Evolutionary conservation across 2,329 filamentous ascomycete species (phyloP), one percentile per base, ranked within the genome.

Genomic region (Coleophoma eucalyptorum): DNA sequence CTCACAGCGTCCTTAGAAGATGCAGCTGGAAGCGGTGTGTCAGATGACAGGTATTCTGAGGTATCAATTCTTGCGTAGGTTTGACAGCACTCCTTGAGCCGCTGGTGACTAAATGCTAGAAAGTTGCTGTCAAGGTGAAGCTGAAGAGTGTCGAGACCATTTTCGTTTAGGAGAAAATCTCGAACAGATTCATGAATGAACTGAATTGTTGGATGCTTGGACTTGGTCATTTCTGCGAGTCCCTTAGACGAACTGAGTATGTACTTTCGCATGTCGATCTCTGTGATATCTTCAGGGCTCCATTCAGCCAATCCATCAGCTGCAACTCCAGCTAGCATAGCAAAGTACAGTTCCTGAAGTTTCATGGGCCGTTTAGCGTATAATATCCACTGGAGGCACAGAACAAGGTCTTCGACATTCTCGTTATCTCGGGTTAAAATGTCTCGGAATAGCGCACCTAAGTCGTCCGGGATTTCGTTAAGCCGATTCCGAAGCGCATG

Each of bases 361-460:
- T 58, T 58, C n/a, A 58, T 42, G 43, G 57, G 55, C 43, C 54
- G 51, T 46, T 19, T 49, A 13, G 80, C 68, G 20, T 72, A 83
- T 0, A 84, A 64, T 0, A 85, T 66, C 75, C 75, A 84, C 18
- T 76, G 70, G 0, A 84, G 52, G 31, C 73, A 80, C 0, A 78
- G 54, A 0, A 70, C 49, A 0, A 83, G 55, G 0, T 69, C 63
- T 0, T 73, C 63, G 43, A 64, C 62, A 5, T 79, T 68, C 0
- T 66, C 35, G 0, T 49, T 16, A 47, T 85, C 79, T 15, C 77
- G 68, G 61, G 26, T 46, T 40, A 47, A 34, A 49, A 32, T 44
- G 35, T 40, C 32, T 49, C 46, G n/a, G 26, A 37, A 48, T 26
- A 48, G 42, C 5, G 42, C 38, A 1, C 19, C 34, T 38, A 48